Conservation (phyloP, 139 green algal genomes). For the Micromonas pusilla region DNA sequence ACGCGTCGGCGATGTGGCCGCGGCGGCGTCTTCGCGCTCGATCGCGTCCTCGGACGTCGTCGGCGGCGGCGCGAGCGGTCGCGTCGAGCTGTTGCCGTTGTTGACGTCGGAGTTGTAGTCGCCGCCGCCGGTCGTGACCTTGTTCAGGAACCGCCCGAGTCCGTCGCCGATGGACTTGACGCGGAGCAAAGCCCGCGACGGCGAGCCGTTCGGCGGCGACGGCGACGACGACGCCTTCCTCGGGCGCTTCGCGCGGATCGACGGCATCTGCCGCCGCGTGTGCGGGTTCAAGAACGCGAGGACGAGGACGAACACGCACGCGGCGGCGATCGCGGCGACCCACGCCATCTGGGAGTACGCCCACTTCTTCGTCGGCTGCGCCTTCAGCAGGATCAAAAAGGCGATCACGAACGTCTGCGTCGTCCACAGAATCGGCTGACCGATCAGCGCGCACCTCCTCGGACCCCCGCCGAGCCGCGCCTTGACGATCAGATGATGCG, state of each 20-base stretch:
- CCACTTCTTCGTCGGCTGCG: conserved; percentile 1
- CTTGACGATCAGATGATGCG: conserved; percentile 17
- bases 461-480: not conserved
- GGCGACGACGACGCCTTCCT: not conserved
- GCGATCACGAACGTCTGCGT: conserved; percentile 13
- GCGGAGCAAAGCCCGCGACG: too few species aligned
- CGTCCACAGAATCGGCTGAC: not conserved
- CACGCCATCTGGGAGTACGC: not conserved
- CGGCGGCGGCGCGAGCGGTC: too few species aligned
- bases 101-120: too few species aligned
- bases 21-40: too few species aligned
- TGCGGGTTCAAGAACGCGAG: not conserved
- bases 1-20: too few species aligned
- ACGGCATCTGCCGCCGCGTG: not conserved
- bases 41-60: too few species aligned
- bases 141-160: too few species aligned
- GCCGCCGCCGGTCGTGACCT: too few species aligned
- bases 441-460: not conserved
- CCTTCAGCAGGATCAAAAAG: conserved; percentile 25
- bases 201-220: not conserved
- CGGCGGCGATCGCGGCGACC: not conserved
- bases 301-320: not conserved
- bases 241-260: not conserved
- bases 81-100: too few species aligned
- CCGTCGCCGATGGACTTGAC: too few species aligned